Percentiles rank a stretch among this genome's conserved stretches.
Evolutionary conservation across 1,139 yeast genomes (phyloP).

Genomic region (Kurtzmaniella quercitrusa): DNA sequence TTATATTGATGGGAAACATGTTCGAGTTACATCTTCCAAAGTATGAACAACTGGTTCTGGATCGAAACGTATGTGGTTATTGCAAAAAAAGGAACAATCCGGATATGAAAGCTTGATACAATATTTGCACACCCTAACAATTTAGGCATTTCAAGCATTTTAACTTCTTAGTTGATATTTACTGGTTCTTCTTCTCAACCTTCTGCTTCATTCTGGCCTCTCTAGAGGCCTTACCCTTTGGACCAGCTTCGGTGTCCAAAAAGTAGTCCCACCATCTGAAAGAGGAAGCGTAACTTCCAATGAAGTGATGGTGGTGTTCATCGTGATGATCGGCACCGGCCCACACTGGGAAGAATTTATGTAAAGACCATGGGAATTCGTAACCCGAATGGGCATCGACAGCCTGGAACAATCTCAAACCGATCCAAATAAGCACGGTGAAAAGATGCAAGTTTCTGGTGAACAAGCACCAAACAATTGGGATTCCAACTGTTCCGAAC

Average conservation of each 20-base stretch:
- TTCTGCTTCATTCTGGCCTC: conserved; percentile 28
- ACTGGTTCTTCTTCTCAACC: conserved; percentile 22
- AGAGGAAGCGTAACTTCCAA: conserved; percentile 42
- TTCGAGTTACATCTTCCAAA: not conserved
- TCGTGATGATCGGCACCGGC: conserved; percentile 51
- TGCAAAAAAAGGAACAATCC: not conserved
- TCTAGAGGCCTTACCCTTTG: conserved; percentile 36
- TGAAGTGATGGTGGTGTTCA: conserved; percentile 44
- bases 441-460: conserved; percentile 39
- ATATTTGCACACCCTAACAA: no score
- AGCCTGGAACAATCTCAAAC: conserved; percentile 43
- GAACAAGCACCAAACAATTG: conserved; percentile 35
- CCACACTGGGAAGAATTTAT: conserved; percentile 44
- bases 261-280: conserved; percentile 47
- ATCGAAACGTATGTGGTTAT: not conserved
- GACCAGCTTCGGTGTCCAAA: conserved; percentile 43
- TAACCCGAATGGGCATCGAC: conserved; percentile 48
- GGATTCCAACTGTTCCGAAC: conserved; percentile 46
- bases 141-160: no score
- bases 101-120: not conserved
- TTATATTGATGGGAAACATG: conserved; percentile 1
- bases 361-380: conserved; percentile 48
- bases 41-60: not conserved
- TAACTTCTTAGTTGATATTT: not conserved
- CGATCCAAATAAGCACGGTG: conserved; percentile 41